These are phyloP conservation scores for Rhytidiadelphus loreus DNA, from an alignment of 225 moss, liverwort and hornwort genomes.

Conservation along the genomic window DNA sequence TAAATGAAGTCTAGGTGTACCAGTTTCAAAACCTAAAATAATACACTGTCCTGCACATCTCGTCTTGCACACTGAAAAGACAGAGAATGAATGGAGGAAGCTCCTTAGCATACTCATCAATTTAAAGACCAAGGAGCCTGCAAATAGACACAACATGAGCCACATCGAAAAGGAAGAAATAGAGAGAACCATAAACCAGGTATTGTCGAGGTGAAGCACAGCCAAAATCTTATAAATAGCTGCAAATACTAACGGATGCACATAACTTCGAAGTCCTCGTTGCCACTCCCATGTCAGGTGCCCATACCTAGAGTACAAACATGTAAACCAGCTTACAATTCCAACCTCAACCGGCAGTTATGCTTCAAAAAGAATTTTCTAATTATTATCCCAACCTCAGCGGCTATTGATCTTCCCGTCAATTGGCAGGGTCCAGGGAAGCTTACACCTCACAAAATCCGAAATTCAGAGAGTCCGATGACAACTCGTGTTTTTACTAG, in stretches of 20 bases:
- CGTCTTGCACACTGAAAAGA: neutral
- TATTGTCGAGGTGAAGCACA: constrained; percentile 64
- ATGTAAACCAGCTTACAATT: neutral
- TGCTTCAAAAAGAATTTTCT: neutral
- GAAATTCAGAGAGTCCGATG: neutral
- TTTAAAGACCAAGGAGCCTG: neutral
- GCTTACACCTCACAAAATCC: neutral
- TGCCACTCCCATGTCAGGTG: constrained; percentile 98
- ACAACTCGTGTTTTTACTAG: too few relatives aligned
- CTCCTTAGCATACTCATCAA: neutral
- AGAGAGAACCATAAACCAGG: constrained; percentile 93
- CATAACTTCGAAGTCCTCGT: constrained; percentile 73
- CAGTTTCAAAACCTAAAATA: neutral
- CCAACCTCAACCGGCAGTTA: neutral
- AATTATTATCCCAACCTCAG: neutral
- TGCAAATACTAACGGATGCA: constrained; percentile 91
- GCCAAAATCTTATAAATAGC: constrained; percentile 70
- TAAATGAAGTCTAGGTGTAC: neutral
- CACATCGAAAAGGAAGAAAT: neutral
- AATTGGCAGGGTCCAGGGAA: neutral
- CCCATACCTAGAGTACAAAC: constrained; percentile 60
- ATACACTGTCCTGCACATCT: neutral
- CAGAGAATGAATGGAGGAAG: neutral
- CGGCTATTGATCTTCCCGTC: neutral
- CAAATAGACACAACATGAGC: neutral